Conservation (phyloP, 768 basidiomycete genomes). For the Boletus rubropictus region DNA sequence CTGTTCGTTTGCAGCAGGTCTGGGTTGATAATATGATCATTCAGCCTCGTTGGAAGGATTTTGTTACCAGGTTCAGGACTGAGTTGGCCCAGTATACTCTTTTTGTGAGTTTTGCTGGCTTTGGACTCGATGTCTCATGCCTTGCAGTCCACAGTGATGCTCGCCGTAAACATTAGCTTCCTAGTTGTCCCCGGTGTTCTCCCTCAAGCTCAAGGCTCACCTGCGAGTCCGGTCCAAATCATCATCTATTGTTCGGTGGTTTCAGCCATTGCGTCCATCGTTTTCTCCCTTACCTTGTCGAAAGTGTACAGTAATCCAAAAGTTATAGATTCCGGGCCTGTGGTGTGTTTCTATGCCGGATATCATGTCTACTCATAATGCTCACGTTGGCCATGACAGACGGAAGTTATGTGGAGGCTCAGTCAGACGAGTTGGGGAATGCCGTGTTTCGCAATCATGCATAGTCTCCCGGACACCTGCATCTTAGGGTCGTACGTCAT, state of each 20-base stretch:
- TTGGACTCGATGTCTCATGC: background rate
- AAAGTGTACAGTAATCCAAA: conserved; percentile 10
- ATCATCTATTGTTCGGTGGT: conserved; percentile 13
- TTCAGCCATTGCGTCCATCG: conserved; percentile 7
- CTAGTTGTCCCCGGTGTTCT: conserved; percentile 11
- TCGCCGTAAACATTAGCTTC: conserved; percentile 14
- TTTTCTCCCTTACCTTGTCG: conserved; percentile 8
- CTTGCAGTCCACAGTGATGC: conserved; percentile 14
- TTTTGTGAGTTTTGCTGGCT: conserved; percentile 1
- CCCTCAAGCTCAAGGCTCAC: rapidly evolving
- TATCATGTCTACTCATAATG: no score
- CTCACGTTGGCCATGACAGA: background rate
- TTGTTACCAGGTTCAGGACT: conserved; percentile 3
- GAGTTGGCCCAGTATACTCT: conserved; percentile 11
- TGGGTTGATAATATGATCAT: conserved; percentile 10
- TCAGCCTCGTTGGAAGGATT: conserved; percentile 13
- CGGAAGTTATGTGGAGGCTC: conserved; percentile 1
- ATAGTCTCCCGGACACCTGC: conserved; percentile 11
- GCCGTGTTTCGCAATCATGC: conserved; percentile 9
- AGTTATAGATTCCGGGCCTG: background rate
- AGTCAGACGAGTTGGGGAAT: conserved; percentile 2
- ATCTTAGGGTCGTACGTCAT: conserved; percentile 15
- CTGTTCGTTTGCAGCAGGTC: conserved; percentile 8
- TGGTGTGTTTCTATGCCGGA: conserved; percentile 1
- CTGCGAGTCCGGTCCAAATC: background rate